phyloP scores from a whole-genome alignment of 2,329 filamentous ascomycete species.

The Pezicula neosporulosa region DNA sequence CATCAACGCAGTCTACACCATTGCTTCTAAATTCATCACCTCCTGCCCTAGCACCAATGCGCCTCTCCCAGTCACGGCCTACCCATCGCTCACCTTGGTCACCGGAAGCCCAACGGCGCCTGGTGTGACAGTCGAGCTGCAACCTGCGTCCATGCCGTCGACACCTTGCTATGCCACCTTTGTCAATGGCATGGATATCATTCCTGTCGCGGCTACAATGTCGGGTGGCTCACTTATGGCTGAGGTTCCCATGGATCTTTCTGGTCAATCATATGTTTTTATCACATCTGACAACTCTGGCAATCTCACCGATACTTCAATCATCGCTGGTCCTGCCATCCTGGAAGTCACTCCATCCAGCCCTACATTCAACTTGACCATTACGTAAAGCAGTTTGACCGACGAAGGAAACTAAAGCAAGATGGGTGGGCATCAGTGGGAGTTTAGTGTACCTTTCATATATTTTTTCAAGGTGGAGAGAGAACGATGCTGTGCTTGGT shows the following conservation, averaged over 20 bases:
- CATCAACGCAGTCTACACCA: conserved; percentile 58
- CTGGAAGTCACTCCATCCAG: conserved; percentile 27
- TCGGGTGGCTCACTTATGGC: conserved; percentile 21
- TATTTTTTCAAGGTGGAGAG: too few species aligned
- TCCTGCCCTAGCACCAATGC: conserved; percentile 52
- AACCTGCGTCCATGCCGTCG: conserved; percentile 18
- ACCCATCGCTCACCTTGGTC: conserved; percentile 43
- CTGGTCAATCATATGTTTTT: conserved; percentile 37
- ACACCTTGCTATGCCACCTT: conserved; percentile 32
- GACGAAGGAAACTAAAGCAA: too few species aligned
- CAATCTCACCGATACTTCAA: conserved; percentile 31
- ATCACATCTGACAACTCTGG: conserved; percentile 33
- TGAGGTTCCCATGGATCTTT: conserved; percentile 26
- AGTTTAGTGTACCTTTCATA: too few species aligned
- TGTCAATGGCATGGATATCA: conserved; percentile 23
- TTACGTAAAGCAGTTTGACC: background rate
- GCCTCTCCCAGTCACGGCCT: conserved; percentile 56
- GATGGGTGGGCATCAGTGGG: too few species aligned
- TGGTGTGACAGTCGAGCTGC: conserved; percentile 22
- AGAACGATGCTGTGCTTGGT: too few species aligned
- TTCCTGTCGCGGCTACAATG: conserved; percentile 28
- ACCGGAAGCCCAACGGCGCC: conserved; percentile 16
- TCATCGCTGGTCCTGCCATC: conserved; percentile 34
- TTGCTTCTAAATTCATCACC: conserved; percentile 59
- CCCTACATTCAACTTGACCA: conserved; percentile 21